Evolutionary conservation across 129 eudicot species (phyloP), one percentile per base, ranked within the genome.

Genomic region (Centaurea solstitialis): DNA sequence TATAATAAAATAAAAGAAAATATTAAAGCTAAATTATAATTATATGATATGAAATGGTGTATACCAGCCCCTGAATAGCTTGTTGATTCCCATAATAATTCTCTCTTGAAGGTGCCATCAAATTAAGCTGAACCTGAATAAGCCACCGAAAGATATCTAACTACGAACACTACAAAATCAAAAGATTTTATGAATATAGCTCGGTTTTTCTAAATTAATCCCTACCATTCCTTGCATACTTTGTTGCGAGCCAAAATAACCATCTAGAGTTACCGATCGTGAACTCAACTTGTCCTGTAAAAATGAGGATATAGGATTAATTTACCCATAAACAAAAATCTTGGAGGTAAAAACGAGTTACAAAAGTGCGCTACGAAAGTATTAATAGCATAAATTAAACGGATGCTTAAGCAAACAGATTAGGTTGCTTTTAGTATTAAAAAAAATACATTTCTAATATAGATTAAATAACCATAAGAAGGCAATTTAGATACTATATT

Each of bases 201-300:
- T 35, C 3, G 50, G 9, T 73, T 20, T 74, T 82, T 20, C 70
- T 26, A 45, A 39, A 40, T 17, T 7, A 72, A 30, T 70, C 73
- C 90, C 72, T 91, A 95, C 99, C 99, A 95, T 88, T 76, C 98
- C 99, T 81, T 87, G 93, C 84, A 89, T 92, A 75, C 91, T 86
- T 47, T 86, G 99, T 65, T 89, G 98, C 30, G 86, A 67, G n/a
- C 95, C 97, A 85, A 91, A 95, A 85, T 85, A 95, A 62, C 98
- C 93, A 87, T 93, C 97, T 13, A 89, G 86, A 22, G 84, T 81
- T 20, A 88, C 91, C 38, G 93, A 79, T 84, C 97, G 89, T 21
- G 97, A 86, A 79, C 30, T 87, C 84, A 94, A 62, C 77, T 95
- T 95, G 70, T 95, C 99, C 99, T 95, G 70, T 35, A 87, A 62